A percentile compares a stretch with the other conserved stretches of the same genome.
phyloP scores from a whole-genome alignment of 1,139 yeast species.

The Barnettozyma hawaiiensis region DNA sequence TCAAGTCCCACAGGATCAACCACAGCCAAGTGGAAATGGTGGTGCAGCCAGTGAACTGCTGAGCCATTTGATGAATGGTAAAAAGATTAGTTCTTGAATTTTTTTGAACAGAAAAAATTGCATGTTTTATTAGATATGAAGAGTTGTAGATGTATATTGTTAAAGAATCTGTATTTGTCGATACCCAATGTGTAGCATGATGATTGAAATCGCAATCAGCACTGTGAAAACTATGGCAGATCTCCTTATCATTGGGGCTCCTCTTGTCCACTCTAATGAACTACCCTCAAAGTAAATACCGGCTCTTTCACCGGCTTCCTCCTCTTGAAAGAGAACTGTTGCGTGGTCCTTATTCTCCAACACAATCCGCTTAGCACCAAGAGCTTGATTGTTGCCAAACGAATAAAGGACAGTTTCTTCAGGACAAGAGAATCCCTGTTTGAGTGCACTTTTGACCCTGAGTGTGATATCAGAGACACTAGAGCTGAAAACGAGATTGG shows the following conservation, averaged over 20 bases:
- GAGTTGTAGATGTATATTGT: background rate
- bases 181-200: background rate
- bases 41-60: slow-evolving; percentile 58
- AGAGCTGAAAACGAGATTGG: background rate
- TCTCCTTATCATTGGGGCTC: background rate
- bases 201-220: background rate
- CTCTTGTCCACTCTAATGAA: background rate
- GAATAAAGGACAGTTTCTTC: background rate
- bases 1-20: slow-evolving; percentile 14
- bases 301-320: too few relatives aligned
- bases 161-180: too few relatives aligned
- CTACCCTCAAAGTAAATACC: background rate
- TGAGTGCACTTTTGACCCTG: background rate
- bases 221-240: background rate
- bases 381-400: background rate
- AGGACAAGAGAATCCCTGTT: background rate
- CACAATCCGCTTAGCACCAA: background rate
- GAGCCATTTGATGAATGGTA: slow-evolving; percentile 67
- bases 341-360: background rate
- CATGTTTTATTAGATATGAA: background rate
- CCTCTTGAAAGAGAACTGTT: background rate
- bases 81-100: slow-evolving; percentile 37
- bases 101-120: background rate
- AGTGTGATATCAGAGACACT: background rate
- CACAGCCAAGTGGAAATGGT: slow-evolving; percentile 13